These are phyloP conservation scores for Arthroderma sp. DNA, from an alignment of 2,329 filamentous ascomycete genomes.

Conservation along the genomic window DNA sequence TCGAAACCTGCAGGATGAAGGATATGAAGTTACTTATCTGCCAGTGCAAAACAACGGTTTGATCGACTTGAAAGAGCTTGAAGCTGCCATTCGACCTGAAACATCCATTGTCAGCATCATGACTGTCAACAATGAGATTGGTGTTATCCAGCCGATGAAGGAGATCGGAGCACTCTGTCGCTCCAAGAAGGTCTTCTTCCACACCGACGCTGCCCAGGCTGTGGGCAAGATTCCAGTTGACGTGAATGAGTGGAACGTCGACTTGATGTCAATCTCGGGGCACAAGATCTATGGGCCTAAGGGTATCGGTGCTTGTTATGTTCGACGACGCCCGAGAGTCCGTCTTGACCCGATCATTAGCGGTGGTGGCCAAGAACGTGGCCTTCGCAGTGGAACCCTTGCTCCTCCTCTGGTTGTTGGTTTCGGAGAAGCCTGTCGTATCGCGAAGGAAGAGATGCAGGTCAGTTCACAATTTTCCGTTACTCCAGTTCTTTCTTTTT, in stretches of 20 bases:
- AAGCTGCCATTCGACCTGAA: constrained; percentile 79
- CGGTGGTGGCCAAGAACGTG: constrained; percentile 90
- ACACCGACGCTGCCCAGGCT: constrained; percentile 90
- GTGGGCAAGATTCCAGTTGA: constrained; percentile 97
- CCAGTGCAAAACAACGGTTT: constrained; percentile 81
- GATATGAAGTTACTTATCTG: constrained; percentile 92
- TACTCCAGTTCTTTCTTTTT: constrained; percentile 9
- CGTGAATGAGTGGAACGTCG: constrained; percentile 95
- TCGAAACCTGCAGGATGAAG: constrained; percentile 90
- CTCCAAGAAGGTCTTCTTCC: constrained; percentile 90
- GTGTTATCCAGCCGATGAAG: constrained; percentile 91
- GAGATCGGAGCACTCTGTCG: constrained; percentile 89
- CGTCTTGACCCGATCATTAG: constrained; percentile 92
- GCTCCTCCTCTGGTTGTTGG: constrained; percentile 80
- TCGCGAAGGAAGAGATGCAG: constrained; percentile 78
- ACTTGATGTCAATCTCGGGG: constrained; percentile 95
- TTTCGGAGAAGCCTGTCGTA: constrained; percentile 88
- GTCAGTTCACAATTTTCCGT: constrained; percentile 43
- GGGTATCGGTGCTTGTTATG: constrained; percentile 91
- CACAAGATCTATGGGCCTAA: constrained; percentile 99
- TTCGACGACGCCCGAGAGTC: constrained; percentile 81
- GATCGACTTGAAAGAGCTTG: constrained; percentile 67
- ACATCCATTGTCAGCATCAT: constrained; percentile 92
- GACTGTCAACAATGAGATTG: constrained; percentile 99
- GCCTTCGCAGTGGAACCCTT: constrained; percentile 83